These are phyloP conservation scores for Phaeophleospora eucalypticola DNA, from an alignment of 2,329 filamentous ascomycete species.

Conservation along the genomic window DNA sequence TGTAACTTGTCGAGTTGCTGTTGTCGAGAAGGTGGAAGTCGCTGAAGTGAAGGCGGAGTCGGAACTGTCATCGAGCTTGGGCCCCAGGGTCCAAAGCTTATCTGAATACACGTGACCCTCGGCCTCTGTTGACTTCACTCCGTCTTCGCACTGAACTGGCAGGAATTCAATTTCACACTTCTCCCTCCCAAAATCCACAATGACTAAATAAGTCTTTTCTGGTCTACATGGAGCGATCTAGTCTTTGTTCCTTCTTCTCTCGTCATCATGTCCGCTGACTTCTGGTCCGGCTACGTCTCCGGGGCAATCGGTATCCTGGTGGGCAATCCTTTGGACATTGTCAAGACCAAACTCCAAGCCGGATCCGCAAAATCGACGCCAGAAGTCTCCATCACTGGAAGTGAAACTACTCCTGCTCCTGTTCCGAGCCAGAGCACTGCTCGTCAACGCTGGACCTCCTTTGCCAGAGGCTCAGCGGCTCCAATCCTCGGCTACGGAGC, in stretches of 20 bases:
- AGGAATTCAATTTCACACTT: too few relatives aligned
- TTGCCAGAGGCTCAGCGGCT: slow-evolving; percentile 65
- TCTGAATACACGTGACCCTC: too few relatives aligned
- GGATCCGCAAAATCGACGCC: slow-evolving; percentile 33
- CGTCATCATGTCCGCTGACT: slow-evolving; percentile 75
- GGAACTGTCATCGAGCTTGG: background rate
- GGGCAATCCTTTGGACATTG: slow-evolving; percentile 68
- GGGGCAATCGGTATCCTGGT: slow-evolving; percentile 82
- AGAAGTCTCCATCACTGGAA: background rate
- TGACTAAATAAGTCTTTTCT: background rate
- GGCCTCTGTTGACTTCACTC: too few relatives aligned
- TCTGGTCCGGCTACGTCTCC: slow-evolving; percentile 88
- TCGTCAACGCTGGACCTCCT: slow-evolving; percentile 22
- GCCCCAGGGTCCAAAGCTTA: background rate
- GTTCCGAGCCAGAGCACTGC: slow-evolving; percentile 1
- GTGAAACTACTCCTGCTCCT: slow-evolving; percentile 4
- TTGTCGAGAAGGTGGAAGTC: background rate
- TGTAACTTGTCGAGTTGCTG: background rate
- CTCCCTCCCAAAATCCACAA: background rate
- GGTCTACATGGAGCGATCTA: background rate
- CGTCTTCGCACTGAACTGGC: too few relatives aligned
- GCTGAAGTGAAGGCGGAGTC: too few relatives aligned
- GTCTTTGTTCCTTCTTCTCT: background rate
- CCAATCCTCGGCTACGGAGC: slow-evolving; percentile 87
- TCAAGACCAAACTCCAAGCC: slow-evolving; percentile 80